Base-by-base conservation (phyloP, 2,329 filamentous ascomycete genomes). In the Capronia americana region DNA sequence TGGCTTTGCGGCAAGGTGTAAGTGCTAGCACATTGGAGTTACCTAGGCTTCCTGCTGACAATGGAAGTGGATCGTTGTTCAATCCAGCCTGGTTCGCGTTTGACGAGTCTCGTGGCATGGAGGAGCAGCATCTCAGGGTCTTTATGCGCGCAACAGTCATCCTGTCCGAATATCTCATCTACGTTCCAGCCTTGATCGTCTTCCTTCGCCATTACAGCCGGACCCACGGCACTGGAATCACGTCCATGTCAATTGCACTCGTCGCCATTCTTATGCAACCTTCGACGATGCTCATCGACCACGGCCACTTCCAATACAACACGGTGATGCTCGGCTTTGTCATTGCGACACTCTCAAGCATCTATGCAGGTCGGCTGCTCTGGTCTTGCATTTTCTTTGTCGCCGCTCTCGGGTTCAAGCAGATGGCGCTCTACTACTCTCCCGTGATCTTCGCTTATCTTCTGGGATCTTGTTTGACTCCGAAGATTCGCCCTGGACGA, bases 341-440 rank as follows among this genome's bases (percentile, higher is more conserved):
- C 10, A 82, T 96, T 32, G 92, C 92, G 0, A 92, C 90, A 73
- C 88, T 97, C 81, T 95, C 94, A 50, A 95, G 91, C 77, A 90
- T 98, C 80, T 79, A 97, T 58, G 92, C 93, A 2, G 92, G 92
- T 3, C 87, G 93, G 57, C 90, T 90, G 73, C 86, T 96, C 68
- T 97, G 94, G 93, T 88, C 92, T 28, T 93, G 92, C 69, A 87
- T 97, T 66, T 97, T 97, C 81, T 99, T 99, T 73, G 95, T 99
- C 6, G 88, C 87, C 17, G 92, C 94, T 2, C 83, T 99, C n/a
- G 92, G 92, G 5, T 99, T 98, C 84, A 99, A 99, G 83, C 95
- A 99, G 79, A 99, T 99, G 96, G 94, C 94, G 0, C 84, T 99
- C 17, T 99, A 98, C 81, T 99, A 97, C 78, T 93, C 96, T 2